Evolutionary conservation across 164 flowering plant genomes (phyloP).

Genomic region (Sedum album): DNA sequence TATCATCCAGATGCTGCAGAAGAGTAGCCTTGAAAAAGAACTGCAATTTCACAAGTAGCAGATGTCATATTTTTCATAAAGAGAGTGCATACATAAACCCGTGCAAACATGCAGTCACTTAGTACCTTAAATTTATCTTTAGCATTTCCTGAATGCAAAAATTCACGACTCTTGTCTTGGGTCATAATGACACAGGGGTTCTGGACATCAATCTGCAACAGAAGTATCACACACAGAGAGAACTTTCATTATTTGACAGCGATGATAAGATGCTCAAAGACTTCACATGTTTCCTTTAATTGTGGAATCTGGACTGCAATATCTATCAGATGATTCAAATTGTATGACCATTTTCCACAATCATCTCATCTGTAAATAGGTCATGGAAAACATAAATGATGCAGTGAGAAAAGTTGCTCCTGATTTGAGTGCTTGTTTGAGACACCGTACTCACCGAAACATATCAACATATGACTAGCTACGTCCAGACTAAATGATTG

Average conservation of each 20-base stretch:
- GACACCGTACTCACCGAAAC: not conserved
- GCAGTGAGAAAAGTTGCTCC: not conserved
- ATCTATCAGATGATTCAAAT: not conserved
- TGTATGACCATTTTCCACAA: not conserved
- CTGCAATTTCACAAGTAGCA: constrained; percentile 31
- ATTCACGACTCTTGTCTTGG: constrained; percentile 97
- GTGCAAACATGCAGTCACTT: not conserved
- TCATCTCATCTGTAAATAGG: not conserved
- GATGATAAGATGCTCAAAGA: not conserved
- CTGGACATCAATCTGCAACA: constrained; percentile 92
- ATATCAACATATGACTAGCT: not conserved
- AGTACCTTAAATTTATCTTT: constrained; percentile 90
- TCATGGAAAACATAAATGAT: not conserved
- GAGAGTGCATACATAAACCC: not conserved
- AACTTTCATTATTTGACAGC: not conserved
- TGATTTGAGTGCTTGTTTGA: not conserved
- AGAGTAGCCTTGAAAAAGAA: constrained; percentile 96
- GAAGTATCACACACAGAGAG: constrained; percentile 3
- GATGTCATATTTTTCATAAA: not conserved
- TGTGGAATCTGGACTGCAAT: not conserved
- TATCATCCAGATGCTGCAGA: constrained; percentile 80
- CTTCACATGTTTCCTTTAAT: not conserved
- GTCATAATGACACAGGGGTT: constrained; percentile 98
- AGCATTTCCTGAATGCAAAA: constrained; percentile 91
- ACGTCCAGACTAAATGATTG: not conserved